Evolutionary conservation across 2,329 filamentous ascomycete genomes (phyloP).

Genomic region (Scorias spongiosa): DNA sequence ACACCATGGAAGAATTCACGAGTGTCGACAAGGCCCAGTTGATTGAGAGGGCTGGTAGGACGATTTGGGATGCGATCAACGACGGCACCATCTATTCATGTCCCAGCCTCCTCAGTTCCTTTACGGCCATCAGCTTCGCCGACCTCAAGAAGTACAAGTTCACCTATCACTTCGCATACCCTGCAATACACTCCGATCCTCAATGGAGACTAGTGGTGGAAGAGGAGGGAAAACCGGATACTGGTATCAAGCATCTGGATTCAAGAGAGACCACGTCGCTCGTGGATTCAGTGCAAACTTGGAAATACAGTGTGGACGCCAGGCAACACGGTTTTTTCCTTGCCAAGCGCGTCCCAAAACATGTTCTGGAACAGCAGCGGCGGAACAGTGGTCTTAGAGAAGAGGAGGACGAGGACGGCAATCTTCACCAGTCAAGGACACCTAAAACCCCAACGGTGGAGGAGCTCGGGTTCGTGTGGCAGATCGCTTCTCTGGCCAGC

Average conservation of each 20-base stretch:
- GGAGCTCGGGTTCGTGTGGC: constrained; percentile 58
- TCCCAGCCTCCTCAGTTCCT: constrained; percentile 78
- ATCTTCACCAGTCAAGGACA: constrained; percentile 22
- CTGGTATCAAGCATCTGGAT: constrained; percentile 39
- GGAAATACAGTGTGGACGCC: constrained; percentile 66
- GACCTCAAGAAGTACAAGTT: constrained; percentile 97
- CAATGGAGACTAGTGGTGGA: constrained; percentile 50
- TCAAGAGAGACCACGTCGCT: constrained; percentile 60
- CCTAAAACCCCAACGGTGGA: constrained; percentile 34
- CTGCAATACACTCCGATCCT: constrained; percentile 78
- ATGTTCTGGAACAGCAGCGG: constrained; percentile 20
- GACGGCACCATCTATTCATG: constrained; percentile 94
- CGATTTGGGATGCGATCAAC: constrained; percentile 95
- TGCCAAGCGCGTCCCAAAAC: constrained; percentile 53
- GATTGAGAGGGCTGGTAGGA: constrained; percentile 62
- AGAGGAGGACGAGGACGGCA: constrained; percentile 17
- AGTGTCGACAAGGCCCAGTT: constrained; percentile 65
- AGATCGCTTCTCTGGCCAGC: constrained; percentile 55
- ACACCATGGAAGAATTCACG: constrained; percentile 87
- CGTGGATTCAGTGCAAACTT: constrained; percentile 72
- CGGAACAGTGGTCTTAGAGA: constrained; percentile 12
- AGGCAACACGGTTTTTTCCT: constrained; percentile 91
- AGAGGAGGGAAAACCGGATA: constrained; percentile 13
- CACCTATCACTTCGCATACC: constrained; percentile 96
- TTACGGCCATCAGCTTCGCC: constrained; percentile 78